These are phyloP conservation scores for Russula virescens DNA, from an alignment of 768 basidiomycete genomes.

Conservation along the genomic window DNA sequence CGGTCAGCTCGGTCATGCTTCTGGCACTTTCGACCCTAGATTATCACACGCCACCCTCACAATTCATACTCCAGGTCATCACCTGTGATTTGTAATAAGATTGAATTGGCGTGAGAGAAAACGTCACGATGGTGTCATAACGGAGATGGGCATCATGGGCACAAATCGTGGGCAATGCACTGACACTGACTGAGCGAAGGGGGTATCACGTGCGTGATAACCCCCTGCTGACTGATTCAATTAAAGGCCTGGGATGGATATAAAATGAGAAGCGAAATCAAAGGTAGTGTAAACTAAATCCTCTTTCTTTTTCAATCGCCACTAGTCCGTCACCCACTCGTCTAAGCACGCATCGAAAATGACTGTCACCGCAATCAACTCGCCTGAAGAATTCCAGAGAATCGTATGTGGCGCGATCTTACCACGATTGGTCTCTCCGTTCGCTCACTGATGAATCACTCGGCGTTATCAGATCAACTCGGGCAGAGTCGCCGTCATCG, in stretches of 20 bases:
- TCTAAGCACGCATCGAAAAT: background rate
- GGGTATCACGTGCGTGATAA: background rate
- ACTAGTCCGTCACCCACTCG: background rate
- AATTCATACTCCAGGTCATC: too few relatives aligned
- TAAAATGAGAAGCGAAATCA: background rate
- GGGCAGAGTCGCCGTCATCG: constrained; percentile 47
- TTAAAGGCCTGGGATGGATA: background rate
- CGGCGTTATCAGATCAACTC: constrained; percentile 37
- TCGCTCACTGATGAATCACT: constrained; percentile 19
- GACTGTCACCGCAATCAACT: background rate
- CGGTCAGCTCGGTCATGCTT: too few relatives aligned
- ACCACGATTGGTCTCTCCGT: background rate
- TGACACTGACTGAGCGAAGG: too few relatives aligned
- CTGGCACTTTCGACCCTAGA: too few relatives aligned
- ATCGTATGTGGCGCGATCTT: constrained; percentile 35
- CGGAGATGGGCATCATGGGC: too few relatives aligned
- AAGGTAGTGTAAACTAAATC: background rate
- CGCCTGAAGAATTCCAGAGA: background rate
- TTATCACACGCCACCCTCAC: too few relatives aligned
- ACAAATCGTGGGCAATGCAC: too few relatives aligned
- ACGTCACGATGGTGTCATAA: too few relatives aligned
- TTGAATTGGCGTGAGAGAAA: too few relatives aligned
- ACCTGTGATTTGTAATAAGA: too few relatives aligned
- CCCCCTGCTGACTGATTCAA: background rate
- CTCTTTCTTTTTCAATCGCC: background rate